Evolutionary conservation across 331 rosid species (phyloP), one percentile per base, ranked within the genome.

Genomic region (Saraca asoca): DNA sequence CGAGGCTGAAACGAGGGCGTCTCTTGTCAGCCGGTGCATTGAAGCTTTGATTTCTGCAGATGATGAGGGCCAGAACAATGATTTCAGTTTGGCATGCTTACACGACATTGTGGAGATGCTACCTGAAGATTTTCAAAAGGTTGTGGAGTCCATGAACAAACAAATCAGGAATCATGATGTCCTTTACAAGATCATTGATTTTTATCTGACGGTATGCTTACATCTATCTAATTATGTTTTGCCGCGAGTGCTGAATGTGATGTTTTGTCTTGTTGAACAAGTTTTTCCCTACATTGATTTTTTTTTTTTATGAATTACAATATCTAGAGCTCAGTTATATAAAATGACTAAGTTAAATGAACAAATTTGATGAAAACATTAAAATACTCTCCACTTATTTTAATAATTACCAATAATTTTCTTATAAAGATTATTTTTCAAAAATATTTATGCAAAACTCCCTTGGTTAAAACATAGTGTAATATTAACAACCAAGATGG

Each of bases 1-100:
- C 0, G 96, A 89, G 15, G 85, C 88, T 0, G 98, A 92, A 85
- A 92, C 95, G 73, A 77, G 71, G 9, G 84, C 91, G 69, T 77
- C 68, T 74, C 68, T 92, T 0, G 75, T 75, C 9, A 92, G 96
- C 60, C 71, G 87, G 55, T 92, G 96, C 35, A 68, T 87, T 39
- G 95, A 85, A 60, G 83, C 88, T 3, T 19, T 91, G 74, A 64
- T 79, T 53, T 66, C 80, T 31, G 84, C 66, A 10, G 75, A 62
- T 1, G 75, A 69, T 0, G 74, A 24, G 31, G 3, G 69, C 1
- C 55, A 62, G 17, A 64, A 39, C 51, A 11, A 48, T 9, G 75
- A 75, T 6, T 58, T 60, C 5, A 51, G 44, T 39, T 39, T 24
- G 1, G 3, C 9, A 31, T 78, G 79, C 71, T 65, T 80, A 35